phyloP scores from a whole-genome alignment of 2,329 filamentous ascomycete species.

The Penicillium sp. region DNA sequence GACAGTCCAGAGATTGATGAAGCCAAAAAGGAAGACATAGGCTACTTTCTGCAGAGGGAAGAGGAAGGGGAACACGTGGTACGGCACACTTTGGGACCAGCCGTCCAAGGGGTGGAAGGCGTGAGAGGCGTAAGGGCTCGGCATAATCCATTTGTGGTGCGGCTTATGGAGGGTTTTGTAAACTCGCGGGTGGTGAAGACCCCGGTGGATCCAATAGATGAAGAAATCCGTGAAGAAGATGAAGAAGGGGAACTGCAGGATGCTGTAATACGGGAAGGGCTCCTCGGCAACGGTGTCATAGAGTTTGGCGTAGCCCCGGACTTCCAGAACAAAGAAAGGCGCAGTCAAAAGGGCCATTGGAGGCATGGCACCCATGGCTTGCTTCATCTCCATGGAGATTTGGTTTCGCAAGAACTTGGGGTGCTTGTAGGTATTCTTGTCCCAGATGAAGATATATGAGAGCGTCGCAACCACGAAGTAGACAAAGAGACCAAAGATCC shows the following conservation, averaged over 20 bases:
- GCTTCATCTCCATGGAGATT: conserved; percentile 78
- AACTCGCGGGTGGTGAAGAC: conserved; percentile 72
- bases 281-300: conserved; percentile 78
- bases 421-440: conserved; percentile 83
- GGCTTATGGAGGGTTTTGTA: conserved; percentile 95
- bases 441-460: conserved; percentile 87
- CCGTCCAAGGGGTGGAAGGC: conserved; percentile 95
- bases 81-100: conserved; percentile 82
- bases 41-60: conserved; percentile 91
- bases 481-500: conserved; percentile 78
- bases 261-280: conserved; percentile 75
- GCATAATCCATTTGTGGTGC: conserved; percentile 99
- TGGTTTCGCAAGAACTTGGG: conserved; percentile 96
- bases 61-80: conserved; percentile 89
- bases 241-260: conserved; percentile 83
- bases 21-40: conserved; percentile 80
- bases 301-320: conserved; percentile 80
- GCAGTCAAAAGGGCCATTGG: conserved; percentile 79
- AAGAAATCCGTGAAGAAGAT: conserved; percentile 82
- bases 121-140: conserved; percentile 85
- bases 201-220: conserved; percentile 91
- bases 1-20: conserved; percentile 97
- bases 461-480: conserved; percentile 83
- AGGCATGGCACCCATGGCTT: conserved; percentile 75
- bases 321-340: conserved; percentile 78